Evolutionary conservation across 805 yeast genomes (phyloP).

Genomic region (Pachysolen tannophilus): DNA sequence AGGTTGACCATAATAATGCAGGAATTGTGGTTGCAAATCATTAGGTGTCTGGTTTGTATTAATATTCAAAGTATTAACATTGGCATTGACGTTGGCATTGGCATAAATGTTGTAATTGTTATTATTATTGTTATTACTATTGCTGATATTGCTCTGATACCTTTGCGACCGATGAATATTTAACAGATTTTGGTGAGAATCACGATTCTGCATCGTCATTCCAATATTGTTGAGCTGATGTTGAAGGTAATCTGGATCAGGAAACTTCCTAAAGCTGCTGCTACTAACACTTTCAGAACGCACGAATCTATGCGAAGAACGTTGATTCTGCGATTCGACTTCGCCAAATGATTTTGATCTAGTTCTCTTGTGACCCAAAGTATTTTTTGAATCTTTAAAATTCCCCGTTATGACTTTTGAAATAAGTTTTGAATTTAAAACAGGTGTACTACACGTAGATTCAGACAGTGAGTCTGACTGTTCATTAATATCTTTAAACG

Average conservation of each 20-base stretch:
- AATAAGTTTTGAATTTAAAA: slow-evolving; percentile 6
- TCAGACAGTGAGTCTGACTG: neutral
- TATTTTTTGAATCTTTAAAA: neutral
- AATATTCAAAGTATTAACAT: neutral
- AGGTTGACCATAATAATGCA: too few species aligned
- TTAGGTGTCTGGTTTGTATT: neutral
- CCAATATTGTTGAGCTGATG: too few species aligned
- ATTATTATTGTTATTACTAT: too few species aligned
- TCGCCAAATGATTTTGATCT: slow-evolving; percentile 26
- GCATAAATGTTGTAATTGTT: neutral
- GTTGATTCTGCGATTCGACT: slow-evolving; percentile 11
- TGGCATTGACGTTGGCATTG: neutral
- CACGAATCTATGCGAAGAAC: neutral
- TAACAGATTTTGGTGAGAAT: neutral
- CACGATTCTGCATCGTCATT: neutral
- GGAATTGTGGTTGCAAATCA: neutral
- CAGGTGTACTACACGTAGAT: slow-evolving; percentile 1
- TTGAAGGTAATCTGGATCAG: too few species aligned
- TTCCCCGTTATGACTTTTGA: slow-evolving; percentile 6
- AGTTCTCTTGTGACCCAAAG: slow-evolving; percentile 23
- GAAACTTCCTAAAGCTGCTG: too few species aligned
- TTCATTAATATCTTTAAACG: neutral
- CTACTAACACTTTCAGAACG: too few species aligned
- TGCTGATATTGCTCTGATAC: too few species aligned
- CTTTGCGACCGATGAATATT: neutral